Conservation (phyloP, 2,329 filamentous ascomycete genomes). For the Penicillium fuscoglaucum region DNA sequence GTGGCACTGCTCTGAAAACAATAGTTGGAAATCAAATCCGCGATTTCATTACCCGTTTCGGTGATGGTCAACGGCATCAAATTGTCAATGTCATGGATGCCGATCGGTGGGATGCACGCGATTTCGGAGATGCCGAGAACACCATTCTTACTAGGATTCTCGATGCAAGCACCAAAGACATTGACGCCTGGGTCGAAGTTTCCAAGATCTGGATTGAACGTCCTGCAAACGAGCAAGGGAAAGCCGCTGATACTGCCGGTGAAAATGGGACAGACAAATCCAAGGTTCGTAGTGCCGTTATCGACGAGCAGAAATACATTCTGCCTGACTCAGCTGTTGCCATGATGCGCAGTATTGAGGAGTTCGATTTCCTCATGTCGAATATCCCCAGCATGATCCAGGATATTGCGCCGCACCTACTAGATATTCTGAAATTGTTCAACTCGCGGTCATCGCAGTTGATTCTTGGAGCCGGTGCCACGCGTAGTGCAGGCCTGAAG, state of each 20-base stretch:
- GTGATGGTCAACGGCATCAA: constrained; percentile 57
- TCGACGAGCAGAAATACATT: constrained; percentile 83
- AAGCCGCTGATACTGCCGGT: constrained; percentile 37
- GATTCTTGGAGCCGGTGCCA: constrained; percentile 92
- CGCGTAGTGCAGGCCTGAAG: constrained; percentile 80
- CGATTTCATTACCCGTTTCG: constrained; percentile 60
- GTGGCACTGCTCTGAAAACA: constrained; percentile 60
- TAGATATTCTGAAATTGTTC: constrained; percentile 88
- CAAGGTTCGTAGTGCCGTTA: constrained; percentile 68
- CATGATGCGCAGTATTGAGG: constrained; percentile 77
- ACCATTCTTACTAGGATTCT: constrained; percentile 56
- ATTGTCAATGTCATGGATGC: constrained; percentile 60
- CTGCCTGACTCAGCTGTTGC: constrained; percentile 80
- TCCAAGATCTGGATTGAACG: constrained; percentile 53
- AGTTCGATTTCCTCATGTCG: constrained; percentile 78
- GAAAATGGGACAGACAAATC: constrained; percentile 54
- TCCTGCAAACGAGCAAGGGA: constrained; percentile 18
- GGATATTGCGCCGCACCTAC: constrained; percentile 74
- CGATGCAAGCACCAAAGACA: constrained; percentile 59
- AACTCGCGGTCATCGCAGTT: constrained; percentile 96
- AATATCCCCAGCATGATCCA: constrained; percentile 86
- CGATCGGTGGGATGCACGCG: constrained; percentile 65
- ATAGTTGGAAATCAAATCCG: constrained; percentile 64
- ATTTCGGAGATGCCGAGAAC: constrained; percentile 58
- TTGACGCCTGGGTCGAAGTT: constrained; percentile 54